Percentiles rank a stretch among this genome's conserved stretches.
Conservation (phyloP, 2,329 filamentous ascomycete species). For the Delphinella strobiligena region DNA sequence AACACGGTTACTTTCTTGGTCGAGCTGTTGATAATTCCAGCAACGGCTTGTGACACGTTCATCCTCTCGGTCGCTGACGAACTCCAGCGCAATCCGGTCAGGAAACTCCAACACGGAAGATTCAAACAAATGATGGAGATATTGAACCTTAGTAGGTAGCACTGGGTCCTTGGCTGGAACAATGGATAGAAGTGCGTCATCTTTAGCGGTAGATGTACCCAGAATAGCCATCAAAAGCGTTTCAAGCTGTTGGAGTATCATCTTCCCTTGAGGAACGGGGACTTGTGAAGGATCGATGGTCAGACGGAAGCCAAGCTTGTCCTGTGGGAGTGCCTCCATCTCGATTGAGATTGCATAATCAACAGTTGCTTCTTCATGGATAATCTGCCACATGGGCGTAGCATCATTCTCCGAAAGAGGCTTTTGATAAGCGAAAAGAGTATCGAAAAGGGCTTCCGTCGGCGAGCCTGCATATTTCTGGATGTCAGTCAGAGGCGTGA, state of each 20-base stretch:
- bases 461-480: constrained; percentile 59
- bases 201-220: constrained; percentile 15
- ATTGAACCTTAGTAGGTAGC: constrained; percentile 44
- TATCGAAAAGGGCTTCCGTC: constrained; percentile 64
- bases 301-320: constrained; percentile 48
- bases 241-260: constrained; percentile 64
- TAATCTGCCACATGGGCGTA: constrained; percentile 43
- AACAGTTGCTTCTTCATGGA: constrained; percentile 55
- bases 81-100: constrained; percentile 59
- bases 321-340: constrained; percentile 44
- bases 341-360: constrained; percentile 78
- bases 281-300: constrained; percentile 55
- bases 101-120: constrained; percentile 44
- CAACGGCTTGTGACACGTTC: constrained; percentile 32
- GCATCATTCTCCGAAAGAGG: constrained; percentile 17
- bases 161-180: constrained; percentile 46
- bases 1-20: constrained; percentile 59
- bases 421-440: constrained; percentile 74
- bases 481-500: constrained; percentile 57
- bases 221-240: constrained; percentile 49
- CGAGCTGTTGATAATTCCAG: constrained; percentile 67
- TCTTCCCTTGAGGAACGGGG: constrained; percentile 52
- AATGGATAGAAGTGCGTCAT: constrained; percentile 46
- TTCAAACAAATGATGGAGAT: constrained; percentile 74
- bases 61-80: constrained; percentile 38